These are phyloP conservation scores for Borovskyia barvae DNA, from an alignment of 208 protist species.

Conservation along the genomic window DNA sequence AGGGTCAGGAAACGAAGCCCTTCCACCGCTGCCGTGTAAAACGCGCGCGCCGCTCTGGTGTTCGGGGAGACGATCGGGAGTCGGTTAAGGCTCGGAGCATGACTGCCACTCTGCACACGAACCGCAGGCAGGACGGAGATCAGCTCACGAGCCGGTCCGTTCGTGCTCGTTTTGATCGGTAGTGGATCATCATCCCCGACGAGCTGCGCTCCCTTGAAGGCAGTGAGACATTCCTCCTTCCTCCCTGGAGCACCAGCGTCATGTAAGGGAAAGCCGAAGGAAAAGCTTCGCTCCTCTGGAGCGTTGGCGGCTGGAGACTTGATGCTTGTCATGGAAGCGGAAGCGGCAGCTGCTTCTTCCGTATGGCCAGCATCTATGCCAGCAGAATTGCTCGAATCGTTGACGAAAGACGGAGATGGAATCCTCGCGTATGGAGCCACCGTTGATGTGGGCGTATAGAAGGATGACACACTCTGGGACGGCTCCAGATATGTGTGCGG, in stretches of 20 bases:
- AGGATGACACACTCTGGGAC: conserved; percentile 6
- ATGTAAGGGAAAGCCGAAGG: background rate
- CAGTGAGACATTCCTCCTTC: too few species aligned
- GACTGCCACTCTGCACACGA: background rate
- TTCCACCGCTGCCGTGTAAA: conserved; percentile 22
- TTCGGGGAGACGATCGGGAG: conserved; percentile 15
- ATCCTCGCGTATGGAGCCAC: background rate
- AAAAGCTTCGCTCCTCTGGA: background rate
- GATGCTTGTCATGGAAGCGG: background rate
- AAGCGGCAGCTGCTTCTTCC: background rate
- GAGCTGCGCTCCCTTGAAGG: background rate
- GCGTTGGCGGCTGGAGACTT: background rate
- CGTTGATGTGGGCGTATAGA: conserved; percentile 12
- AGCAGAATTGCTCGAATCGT: background rate
- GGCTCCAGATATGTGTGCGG: conserved; percentile 26
- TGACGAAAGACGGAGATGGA: background rate
- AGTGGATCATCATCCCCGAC: background rate
- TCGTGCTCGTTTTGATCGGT: background rate
- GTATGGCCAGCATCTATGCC: background rate
- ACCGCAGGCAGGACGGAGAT: background rate
- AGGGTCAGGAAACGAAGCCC: conserved; percentile 49
- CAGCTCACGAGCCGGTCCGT: background rate
- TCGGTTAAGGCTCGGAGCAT: background rate
- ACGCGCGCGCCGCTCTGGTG: conserved; percentile 15
- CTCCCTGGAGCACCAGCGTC: too few species aligned